Evolutionary conservation across 768 basidiomycete species (phyloP).

Genomic region (Wakefieldia striispora): DNA sequence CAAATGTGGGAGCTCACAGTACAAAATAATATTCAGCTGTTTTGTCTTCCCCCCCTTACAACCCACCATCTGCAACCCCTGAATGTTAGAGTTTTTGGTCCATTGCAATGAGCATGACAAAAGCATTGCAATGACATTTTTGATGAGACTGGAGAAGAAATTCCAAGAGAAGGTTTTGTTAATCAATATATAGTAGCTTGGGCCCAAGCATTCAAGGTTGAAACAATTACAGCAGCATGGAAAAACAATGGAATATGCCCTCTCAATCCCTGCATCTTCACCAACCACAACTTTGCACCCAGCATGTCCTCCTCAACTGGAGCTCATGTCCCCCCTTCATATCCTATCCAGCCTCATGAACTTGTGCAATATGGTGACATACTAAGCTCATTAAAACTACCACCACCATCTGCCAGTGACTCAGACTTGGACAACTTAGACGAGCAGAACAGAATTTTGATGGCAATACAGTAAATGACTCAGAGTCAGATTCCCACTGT

Average conservation of each 20-base stretch:
- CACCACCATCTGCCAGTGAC: too few species aligned
- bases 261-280: not conserved
- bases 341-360: too few species aligned
- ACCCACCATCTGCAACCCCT: constrained; percentile 44
- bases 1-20: constrained; percentile 26
- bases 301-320: too few species aligned
- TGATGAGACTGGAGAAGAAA: constrained; percentile 21
- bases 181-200: constrained; percentile 8
- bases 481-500: too few species aligned
- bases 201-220: constrained; percentile 6
- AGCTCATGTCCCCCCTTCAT: too few species aligned
- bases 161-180: constrained; percentile 22
- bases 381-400: too few species aligned
- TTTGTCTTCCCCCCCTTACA: constrained; percentile 38
- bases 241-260: constrained; percentile 20
- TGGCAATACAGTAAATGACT: too few species aligned
- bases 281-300: not conserved
- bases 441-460: too few species aligned
- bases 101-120: constrained; percentile 29
- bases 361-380: too few species aligned
- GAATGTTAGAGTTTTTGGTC: constrained; percentile 41
- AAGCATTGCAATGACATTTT: constrained; percentile 22
- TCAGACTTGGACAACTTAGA: too few species aligned
- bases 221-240: constrained; percentile 21
- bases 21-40: constrained; percentile 30